Percentiles rank a stretch among this genome's conserved stretches.
phyloP scores from a whole-genome alignment of 1,284 basidiomycete species.

The Ceratobasidium theobromae region DNA sequence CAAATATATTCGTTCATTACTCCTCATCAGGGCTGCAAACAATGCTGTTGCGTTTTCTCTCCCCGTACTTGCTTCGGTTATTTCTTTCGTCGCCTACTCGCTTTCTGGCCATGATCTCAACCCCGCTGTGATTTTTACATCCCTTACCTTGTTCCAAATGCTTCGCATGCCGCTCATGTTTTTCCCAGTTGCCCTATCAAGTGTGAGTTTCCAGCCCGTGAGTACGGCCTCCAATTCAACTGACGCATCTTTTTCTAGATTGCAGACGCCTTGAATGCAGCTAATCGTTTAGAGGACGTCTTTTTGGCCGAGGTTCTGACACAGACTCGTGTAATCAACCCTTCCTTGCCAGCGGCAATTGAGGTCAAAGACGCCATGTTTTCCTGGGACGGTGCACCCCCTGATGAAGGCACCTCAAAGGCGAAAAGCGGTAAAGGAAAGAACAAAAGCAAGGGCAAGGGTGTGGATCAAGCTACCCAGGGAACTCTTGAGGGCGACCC shows the following conservation, averaged over 20 bases:
- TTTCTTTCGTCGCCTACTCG: conserved; percentile 84
- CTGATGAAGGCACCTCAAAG: conserved; percentile 49
- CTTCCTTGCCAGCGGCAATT: conserved; percentile 58
- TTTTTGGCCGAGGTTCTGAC: conserved; percentile 74
- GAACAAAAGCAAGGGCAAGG: conserved; percentile 36
- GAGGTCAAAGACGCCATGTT: conserved; percentile 70
- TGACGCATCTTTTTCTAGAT: conserved; percentile 58
- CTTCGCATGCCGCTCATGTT: conserved; percentile 76
- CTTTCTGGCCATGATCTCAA: conserved; percentile 66
- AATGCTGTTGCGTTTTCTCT: conserved; percentile 66
- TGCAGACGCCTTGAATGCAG: conserved; percentile 76
- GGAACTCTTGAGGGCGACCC: conserved; percentile 41
- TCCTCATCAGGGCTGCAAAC: conserved; percentile 72
- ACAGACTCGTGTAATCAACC: conserved; percentile 50
- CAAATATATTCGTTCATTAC: conserved; percentile 71
- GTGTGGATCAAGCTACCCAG: not conserved
- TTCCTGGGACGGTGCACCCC: conserved; percentile 77
- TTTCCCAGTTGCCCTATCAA: conserved; percentile 47
- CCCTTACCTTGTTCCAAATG: conserved; percentile 79
- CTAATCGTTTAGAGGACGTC: conserved; percentile 65
- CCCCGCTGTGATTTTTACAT: conserved; percentile 75
- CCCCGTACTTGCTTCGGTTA: conserved; percentile 78
- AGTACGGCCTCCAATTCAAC: conserved; percentile 38
- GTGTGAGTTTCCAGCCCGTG: conserved; percentile 38
- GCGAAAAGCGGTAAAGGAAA: conserved; percentile 42